Conservation (phyloP, 108 stramenopile species). For the Pseudonitzschia pungens region DNA sequence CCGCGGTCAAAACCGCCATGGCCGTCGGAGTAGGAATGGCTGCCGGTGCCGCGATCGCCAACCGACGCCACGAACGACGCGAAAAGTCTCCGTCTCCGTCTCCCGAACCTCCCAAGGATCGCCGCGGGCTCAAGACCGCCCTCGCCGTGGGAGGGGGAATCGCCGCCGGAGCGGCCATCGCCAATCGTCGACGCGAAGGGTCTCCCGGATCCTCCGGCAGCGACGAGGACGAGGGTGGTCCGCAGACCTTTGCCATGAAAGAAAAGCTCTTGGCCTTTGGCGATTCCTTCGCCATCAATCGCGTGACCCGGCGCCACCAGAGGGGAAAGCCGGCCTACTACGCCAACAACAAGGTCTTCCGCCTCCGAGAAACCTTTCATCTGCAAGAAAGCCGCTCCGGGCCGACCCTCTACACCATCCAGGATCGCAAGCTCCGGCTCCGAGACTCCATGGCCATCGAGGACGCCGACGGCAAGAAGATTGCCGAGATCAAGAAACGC, state of each 20-base stretch:
- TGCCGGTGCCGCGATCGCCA: not conserved
- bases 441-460: conserved; percentile 18
- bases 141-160: not conserved
- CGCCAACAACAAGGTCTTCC: conserved; percentile 12
- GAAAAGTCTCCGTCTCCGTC: no score
- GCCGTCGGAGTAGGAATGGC: not conserved
- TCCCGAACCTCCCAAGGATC: no score
- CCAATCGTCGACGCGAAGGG: not conserved
- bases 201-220: not conserved
- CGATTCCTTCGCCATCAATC: conserved; percentile 6
- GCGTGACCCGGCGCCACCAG: conserved; percentile 1
- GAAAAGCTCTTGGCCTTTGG: conserved; percentile 9
- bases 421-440: not conserved
- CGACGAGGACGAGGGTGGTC: not conserved
- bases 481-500: conserved; percentile 10
- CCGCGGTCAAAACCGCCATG: not conserved
- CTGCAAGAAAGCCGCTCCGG: not conserved
- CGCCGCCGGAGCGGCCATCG: not conserved
- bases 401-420: not conserved
- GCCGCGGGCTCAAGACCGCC: not conserved
- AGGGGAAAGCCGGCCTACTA: conserved; percentile 3
- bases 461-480: conserved; percentile 4
- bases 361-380: not conserved
- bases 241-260: conserved; percentile 5
- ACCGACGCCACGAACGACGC: not conserved